These are phyloP conservation scores for Pouteria campechiana DNA, from an alignment of 179 eudicot genomes.

Conservation along the genomic window DNA sequence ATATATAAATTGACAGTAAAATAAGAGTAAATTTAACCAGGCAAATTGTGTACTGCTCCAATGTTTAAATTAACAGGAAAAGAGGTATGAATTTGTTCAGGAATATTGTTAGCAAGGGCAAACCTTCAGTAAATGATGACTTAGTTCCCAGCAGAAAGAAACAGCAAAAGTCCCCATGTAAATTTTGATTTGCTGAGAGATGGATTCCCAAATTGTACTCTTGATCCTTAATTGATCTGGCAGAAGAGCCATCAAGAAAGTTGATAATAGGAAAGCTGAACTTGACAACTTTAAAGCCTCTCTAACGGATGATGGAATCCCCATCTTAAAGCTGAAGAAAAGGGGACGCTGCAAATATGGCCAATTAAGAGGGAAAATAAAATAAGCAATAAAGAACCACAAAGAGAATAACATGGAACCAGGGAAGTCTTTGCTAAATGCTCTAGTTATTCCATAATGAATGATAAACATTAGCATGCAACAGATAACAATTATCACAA, in stretches of 20 bases:
- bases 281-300: conserved; percentile 51
- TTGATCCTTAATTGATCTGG: conserved; percentile 18
- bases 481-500: too few species aligned
- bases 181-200: conserved; percentile 33
- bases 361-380: neutral
- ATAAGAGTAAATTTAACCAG: too few species aligned
- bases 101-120: conserved; percentile 1
- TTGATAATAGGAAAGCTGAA: conserved; percentile 40
- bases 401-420: too few species aligned
- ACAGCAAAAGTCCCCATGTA: conserved; percentile 42
- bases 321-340: conserved; percentile 95
- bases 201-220: conserved; percentile 20
- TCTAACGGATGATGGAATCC: conserved; percentile 39
- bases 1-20: too few species aligned
- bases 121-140: conserved; percentile 86
- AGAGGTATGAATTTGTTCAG: too few species aligned
- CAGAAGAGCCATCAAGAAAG: conserved; percentile 21
- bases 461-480: too few species aligned
- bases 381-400: neutral
- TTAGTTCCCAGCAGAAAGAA: conserved; percentile 75
- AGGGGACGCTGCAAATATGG: conserved; percentile 65
- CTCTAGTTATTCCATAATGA: too few species aligned
- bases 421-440: too few species aligned
- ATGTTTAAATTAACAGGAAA: too few species aligned
- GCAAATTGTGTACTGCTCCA: too few species aligned